Base-by-base conservation (phyloP, 768 basidiomycete species). In the Trametes meyenii region DNA sequence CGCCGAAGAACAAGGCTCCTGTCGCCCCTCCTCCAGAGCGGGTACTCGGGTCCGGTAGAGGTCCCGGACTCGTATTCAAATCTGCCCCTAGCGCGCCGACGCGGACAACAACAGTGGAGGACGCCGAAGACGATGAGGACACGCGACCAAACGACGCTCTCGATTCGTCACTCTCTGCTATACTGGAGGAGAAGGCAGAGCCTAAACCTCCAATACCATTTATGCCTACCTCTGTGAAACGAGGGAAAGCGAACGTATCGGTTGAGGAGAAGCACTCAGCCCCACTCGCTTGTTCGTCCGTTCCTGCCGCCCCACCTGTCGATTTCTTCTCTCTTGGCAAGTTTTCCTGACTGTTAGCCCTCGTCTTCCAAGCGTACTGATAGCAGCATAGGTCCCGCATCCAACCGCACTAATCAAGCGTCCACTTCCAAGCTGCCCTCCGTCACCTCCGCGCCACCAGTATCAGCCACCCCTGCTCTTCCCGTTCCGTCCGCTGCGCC, bases 241-340 rank as follows among this genome's bases (percentile, higher is more conserved):
- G 82, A 72, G 86, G 88, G 40, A 83, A 74, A 66, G 70, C 81
- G 16, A 90, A 89, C 61, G 46, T 76, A 21, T 74, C 71, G 7
- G 61, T 73, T 5, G 76, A 76, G 61, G 74, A 73, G 44, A 55
- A 61, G 39, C 67, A 59, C 26, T 53, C 68, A 6, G 33, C 51
- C 13, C 61, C 64, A 11, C 64, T 62, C 7, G 21, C 62, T 16
- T 38, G 61, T 11, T 43, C 62, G 24, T 43, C 59, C 10, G 60
- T 50, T 39, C 60, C 73, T 16, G 50, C 77, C 7, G 71, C 69
- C 3, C 80, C 83, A 5, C 70, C 78, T 0, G 72, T 81, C 0
- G 87, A 91, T 70, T 88, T 91, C 74, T 92, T 92, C 71, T 87
- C 87, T 8, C 73, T 91, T 29, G 80, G 88, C 83, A 67, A 51